These are phyloP conservation scores for Anisodus tanguticus DNA, from an alignment of 257 asterid species.

Conservation along the genomic window DNA sequence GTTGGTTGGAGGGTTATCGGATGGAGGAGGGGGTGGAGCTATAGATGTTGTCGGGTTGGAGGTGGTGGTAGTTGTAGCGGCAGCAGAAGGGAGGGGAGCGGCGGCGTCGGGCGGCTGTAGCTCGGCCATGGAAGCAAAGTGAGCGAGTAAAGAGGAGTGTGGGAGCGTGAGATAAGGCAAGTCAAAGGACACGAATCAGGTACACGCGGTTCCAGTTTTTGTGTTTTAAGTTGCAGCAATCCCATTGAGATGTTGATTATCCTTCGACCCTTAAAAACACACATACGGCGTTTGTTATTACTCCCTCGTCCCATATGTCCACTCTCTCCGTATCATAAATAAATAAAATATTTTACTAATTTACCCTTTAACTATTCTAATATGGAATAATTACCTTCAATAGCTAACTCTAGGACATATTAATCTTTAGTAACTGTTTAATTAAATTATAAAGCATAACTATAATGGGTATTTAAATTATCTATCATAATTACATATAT, in stretches of 20 bases:
- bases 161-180: slow-evolving; percentile 32
- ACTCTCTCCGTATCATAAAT: too few species aligned
- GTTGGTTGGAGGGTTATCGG: slow-evolving; percentile 43
- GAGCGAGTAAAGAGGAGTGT: slow-evolving; percentile 34
- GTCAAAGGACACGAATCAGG: slow-evolving; percentile 24
- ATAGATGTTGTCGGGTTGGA: slow-evolving; percentile 29
- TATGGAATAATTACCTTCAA: too few species aligned
- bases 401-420: too few species aligned
- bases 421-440: too few species aligned
- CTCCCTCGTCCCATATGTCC: too few species aligned
- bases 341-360: too few species aligned
- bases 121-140: slow-evolving; percentile 58
- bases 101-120: slow-evolving; percentile 62
- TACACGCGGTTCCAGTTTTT: slow-evolving; percentile 19
- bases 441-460: too few species aligned
- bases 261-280: neutral
- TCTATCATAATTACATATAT: too few species aligned
- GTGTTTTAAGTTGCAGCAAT: neutral
- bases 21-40: slow-evolving; percentile 45
- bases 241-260: neutral
- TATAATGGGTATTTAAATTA: too few species aligned
- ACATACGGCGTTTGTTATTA: neutral
- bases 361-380: too few species aligned
- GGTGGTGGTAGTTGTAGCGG: slow-evolving; percentile 34
- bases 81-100: slow-evolving; percentile 41